Evolutionary conservation across 2,329 filamentous ascomycete species (phyloP), one percentile per base, ranked within the genome.

Genomic region (Trichoderma sp.): DNA sequence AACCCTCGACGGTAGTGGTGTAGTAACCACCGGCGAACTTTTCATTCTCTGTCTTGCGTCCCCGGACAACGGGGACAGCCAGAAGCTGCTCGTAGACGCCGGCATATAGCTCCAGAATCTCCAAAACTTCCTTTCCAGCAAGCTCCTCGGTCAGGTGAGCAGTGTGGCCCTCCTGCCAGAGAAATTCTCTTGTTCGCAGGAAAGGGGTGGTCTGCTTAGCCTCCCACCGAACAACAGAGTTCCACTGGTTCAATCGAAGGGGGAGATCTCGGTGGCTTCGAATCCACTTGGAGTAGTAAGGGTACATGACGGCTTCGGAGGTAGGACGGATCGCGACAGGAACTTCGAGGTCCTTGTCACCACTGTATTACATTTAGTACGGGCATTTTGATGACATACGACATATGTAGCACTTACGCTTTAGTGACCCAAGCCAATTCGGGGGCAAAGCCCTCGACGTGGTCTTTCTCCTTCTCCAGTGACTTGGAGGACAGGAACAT

Each of bases 371-470:
- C 68, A 13, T 8, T 65, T 7, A 46, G 37, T 34, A 34, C 18
- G 51, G 16, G 26, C 32, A n/a, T 24, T 5, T 5, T 21, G 16
- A 13, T 21, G 7, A 34, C 4, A 32, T 8, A 56, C 4, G 8
- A n/a, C 1, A 5, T 10, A 11, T 18, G 13, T 7, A 49, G 28
- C 32, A 83, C 87, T 81, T 81, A 90, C 85, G 90, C 92, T 80
- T 93, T 92, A 64, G 92, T 96, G 32, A 96, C 92, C 92, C 92
- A 96, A 68, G 92, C 92, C 73, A 96, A 87, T 80, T 96, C 92
- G 39, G 96, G 94, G 64, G 96, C 96, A 79, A 99, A 99, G n/a
- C 96, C 96, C 81, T 99, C 95, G 71, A 99, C 92, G 80, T 99
- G 96, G 76, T 96, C 92, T 86, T 97, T 97, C 82, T 97, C 94